Conservation (phyloP, 495 filamentous ascomycete species). For the Trichoderma erinaceum region DNA sequence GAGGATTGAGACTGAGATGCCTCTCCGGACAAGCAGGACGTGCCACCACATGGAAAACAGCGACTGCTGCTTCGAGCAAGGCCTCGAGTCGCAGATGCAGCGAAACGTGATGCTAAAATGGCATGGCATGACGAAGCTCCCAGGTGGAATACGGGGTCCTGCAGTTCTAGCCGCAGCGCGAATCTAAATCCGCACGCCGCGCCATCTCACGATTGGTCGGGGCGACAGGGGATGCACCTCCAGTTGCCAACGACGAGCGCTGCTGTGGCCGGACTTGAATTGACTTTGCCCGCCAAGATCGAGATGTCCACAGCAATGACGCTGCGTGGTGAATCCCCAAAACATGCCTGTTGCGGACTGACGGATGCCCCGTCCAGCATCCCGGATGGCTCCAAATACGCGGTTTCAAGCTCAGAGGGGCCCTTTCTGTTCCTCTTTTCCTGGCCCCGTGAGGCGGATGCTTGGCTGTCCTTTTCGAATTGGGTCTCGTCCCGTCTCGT, state of each 20-base stretch:
- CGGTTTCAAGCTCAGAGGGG: slow-evolving; percentile 5
- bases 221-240: background rate
- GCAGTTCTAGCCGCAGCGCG: slow-evolving; percentile 8
- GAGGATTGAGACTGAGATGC: background rate
- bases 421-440: background rate
- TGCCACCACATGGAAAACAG: background rate
- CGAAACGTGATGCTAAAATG: background rate
- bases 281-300: slow-evolving; percentile 8
- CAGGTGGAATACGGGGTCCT: background rate
- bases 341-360: slow-evolving; percentile 5
- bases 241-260: background rate
- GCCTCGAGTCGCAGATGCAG: background rate
- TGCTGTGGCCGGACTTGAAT: background rate
- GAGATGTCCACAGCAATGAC: slow-evolving; percentile 1
- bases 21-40: background rate
- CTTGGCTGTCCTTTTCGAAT: background rate
- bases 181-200: background rate
- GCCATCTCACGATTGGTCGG: background rate
- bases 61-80: background rate
- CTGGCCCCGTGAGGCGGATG: background rate
- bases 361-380: background rate
- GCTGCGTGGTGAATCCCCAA: slow-evolving; percentile 2
- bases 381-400: slow-evolving; percentile 4
- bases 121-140: background rate
- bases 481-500: background rate